Percentiles rank a stretch among this genome's conserved stretches.
Evolutionary conservation across 1,139 yeast species (phyloP).

Genomic region (Geotrichum candidum): DNA sequence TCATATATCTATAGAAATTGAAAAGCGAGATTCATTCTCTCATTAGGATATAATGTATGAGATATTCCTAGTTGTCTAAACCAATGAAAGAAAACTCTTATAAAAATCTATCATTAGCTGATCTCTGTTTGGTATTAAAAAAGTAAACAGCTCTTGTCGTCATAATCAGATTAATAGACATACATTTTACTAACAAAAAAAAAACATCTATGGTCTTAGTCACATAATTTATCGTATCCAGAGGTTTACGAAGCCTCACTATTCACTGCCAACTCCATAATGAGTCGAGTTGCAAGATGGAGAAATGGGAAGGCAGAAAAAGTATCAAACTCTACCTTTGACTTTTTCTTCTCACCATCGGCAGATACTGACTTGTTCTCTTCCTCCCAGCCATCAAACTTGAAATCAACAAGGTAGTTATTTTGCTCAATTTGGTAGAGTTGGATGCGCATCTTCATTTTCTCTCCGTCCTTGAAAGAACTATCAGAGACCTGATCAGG

Average conservation of each 20-base stretch:
- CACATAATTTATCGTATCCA: neutral
- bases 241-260: conserved; percentile 37
- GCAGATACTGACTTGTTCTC: conserved; percentile 21
- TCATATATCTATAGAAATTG: too few relatives aligned
- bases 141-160: neutral
- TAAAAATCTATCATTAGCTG: neutral
- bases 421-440: conserved; percentile 92
- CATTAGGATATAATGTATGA: too few relatives aligned
- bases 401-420: conserved; percentile 92
- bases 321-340: conserved; percentile 43
- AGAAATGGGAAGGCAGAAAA: conserved; percentile 93
- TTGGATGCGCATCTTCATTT: conserved; percentile 97
- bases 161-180: neutral
- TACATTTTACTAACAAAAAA: neutral
- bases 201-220: neutral
- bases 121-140: neutral
- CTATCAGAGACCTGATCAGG: neutral
- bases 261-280: conserved; percentile 95
- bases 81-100: too few relatives aligned
- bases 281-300: conserved; percentile 84
- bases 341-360: conserved; percentile 37
- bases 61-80: too few relatives aligned
- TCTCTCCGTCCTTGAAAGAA: conserved; percentile 21
- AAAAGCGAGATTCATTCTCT: too few relatives aligned
- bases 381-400: conserved; percentile 93